Evolutionary conservation across 2,329 filamentous ascomycete species (phyloP), one percentile per base, ranked within the genome.

Genomic region (Eutypa lata): DNA sequence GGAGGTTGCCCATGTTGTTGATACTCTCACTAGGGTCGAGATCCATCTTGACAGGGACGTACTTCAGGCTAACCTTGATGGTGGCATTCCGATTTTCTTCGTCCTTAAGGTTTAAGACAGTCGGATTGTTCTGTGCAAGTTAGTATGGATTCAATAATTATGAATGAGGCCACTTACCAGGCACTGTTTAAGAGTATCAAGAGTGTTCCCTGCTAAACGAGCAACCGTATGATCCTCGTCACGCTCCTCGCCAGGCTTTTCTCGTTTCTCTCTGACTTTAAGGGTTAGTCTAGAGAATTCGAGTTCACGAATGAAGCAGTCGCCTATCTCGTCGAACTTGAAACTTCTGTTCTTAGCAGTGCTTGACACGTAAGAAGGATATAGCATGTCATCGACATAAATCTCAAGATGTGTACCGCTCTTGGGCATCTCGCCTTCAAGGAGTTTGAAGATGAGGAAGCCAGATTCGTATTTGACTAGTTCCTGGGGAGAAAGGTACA

Each of bases 1-100:
- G 89, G 21, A 99, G 85, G 53, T 86, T 92, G 54, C 94, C 94
- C 84, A 96, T 96, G 73, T 99, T 99, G 82, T 97, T 97, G 79
- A 99, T 96, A 66, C 91, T 97, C 73, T 99, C 94, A 64, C 87
- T 91, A 0, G 94, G 89, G 65, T 99, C 91, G 47, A 99, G 87
- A 52, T 86, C 78, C 94, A 99, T 99, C 75, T 90, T 86, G 55
- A 97, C 86, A 0, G 94, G 94, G 22, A 99, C 86, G 68, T 96
- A 99, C 72, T 96, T 96, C 65, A 97, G 81, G 74, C 89, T 95
- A 67, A 99, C 89, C 61, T 88, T 95, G 67, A 99, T 81, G 66
- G 86, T 92, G 75, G 84, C 91, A 24, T 86, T 72, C 53, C 82
- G 81, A 49, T 91, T 92, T 42, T 93, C 82, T 18, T 89, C 85